Conservation (phyloP, 108 stramenopile genomes). For the Nitzschia palea region DNA sequence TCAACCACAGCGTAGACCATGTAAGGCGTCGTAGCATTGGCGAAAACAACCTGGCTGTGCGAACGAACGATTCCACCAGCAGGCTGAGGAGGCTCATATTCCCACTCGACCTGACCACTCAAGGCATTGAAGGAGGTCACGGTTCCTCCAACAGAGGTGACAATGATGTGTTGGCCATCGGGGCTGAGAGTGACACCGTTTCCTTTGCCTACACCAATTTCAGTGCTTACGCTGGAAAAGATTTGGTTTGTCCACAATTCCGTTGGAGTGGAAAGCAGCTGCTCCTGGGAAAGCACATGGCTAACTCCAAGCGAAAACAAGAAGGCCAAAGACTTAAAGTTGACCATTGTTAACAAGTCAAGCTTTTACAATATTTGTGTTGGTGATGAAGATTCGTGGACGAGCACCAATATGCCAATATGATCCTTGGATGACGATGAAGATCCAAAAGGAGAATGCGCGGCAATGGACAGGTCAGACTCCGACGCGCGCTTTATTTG, state of each 20-base stretch:
- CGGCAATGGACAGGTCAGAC: no score
- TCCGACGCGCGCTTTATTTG: no score
- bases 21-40: slow-evolving; percentile 10
- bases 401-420: no score
- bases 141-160: slow-evolving; percentile 24
- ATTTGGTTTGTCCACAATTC: slow-evolving; percentile 3
- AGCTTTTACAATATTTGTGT: background rate
- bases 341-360: background rate
- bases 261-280: background rate
- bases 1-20: slow-evolving; percentile 35
- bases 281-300: slow-evolving; percentile 7
- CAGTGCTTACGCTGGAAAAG: slow-evolving; percentile 1
- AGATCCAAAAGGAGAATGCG: no score
- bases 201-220: slow-evolving; percentile 22
- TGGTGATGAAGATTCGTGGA: no score
- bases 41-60: slow-evolving; percentile 28
- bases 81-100: slow-evolving; percentile 14
- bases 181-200: slow-evolving; percentile 36
- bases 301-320: background rate
- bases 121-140: slow-evolving; percentile 26
- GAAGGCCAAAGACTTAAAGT: background rate
- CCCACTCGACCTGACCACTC: slow-evolving; percentile 17
- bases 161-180: slow-evolving; percentile 17
- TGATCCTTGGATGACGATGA: no score
- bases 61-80: slow-evolving; percentile 17